A percentile compares a stretch with the other conserved stretches of the same genome.
phyloP scores from a whole-genome alignment of 495 filamentous ascomycete species.

The Hypoxylon fragiforme region DNA sequence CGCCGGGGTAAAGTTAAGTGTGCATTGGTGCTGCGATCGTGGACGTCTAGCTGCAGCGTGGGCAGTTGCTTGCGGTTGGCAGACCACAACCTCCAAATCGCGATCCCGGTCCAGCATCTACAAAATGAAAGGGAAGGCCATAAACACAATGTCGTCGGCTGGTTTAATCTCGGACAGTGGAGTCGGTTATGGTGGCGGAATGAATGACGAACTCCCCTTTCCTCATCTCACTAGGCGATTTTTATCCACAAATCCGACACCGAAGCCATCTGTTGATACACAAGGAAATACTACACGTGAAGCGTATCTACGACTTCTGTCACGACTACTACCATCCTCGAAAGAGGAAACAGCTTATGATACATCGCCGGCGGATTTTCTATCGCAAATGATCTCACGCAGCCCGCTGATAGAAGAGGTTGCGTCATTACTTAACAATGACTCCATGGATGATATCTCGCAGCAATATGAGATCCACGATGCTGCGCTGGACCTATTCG shows the following conservation, averaged over 20 bases:
- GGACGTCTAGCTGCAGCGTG: constrained; percentile 40
- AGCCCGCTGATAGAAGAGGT: constrained; percentile 40
- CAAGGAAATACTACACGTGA: neutral
- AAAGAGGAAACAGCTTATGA: constrained; percentile 14
- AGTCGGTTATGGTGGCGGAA: constrained; percentile 23
- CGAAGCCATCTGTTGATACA: neutral
- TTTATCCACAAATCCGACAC: neutral
- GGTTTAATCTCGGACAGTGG: no score
- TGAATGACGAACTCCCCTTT: neutral
- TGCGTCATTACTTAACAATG: constrained; percentile 35
- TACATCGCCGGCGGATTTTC: constrained; percentile 4
- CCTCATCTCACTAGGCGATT: neutral
- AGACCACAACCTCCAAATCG: constrained; percentile 3
- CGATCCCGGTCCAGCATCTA: neutral
- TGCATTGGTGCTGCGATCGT: constrained; percentile 41
- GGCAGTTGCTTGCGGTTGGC: constrained; percentile 39
- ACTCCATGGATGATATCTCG: constrained; percentile 38
- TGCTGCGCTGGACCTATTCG: constrained; percentile 37
- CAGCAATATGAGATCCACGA: constrained; percentile 13
- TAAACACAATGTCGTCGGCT: no score
- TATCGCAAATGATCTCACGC: constrained; percentile 35
- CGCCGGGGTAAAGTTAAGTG: constrained; percentile 4
- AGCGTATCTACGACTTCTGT: constrained; percentile 14
- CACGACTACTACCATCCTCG: constrained; percentile 13
- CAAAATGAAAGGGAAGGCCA: no score